Conservation (phyloP, 345 rosid species). For the Punica granatum region DNA sequence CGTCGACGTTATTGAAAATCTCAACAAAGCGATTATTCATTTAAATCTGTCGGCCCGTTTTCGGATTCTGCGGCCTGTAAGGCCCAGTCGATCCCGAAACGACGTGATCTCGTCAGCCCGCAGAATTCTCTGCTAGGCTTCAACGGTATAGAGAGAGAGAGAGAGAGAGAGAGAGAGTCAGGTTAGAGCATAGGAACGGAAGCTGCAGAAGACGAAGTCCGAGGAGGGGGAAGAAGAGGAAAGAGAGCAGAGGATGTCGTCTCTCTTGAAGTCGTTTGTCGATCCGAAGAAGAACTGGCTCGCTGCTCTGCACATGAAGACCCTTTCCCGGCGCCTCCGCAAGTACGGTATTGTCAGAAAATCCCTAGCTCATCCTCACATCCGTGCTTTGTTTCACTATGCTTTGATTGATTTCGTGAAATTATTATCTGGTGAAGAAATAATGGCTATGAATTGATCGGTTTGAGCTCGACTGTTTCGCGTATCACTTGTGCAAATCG, state of each 20-base stretch:
- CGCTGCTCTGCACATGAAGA: conserved; percentile 49
- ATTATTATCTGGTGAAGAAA: neutral
- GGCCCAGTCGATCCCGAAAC: too few species aligned
- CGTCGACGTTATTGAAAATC: too few species aligned
- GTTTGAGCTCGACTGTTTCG: neutral
- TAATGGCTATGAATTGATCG: neutral
- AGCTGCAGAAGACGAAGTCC: neutral
- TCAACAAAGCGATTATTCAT: too few species aligned
- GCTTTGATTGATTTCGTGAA: neutral
- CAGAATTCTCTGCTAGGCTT: too few species aligned
- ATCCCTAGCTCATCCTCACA: neutral
- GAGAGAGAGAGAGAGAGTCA: too few species aligned
- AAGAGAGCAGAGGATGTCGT: neutral
- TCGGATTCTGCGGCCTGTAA: too few species aligned
- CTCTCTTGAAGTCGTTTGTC: neutral
- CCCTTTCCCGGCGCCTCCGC: conserved; percentile 61
- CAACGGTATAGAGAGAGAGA: too few species aligned
- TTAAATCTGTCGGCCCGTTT: too few species aligned
- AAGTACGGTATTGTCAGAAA: conserved; percentile 36
- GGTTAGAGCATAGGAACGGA: neutral
- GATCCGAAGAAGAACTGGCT: conserved; percentile 12
- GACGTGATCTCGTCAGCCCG: too few species aligned
- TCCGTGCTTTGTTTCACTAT: too few species aligned
- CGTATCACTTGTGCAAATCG: neutral
- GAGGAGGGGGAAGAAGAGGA: neutral